A percentile compares a stretch with the other conserved stretches of the same genome.
These are phyloP conservation scores for Coelastrella sp. DNA, from an alignment of 139 green algal species.

Conservation along the genomic window DNA sequence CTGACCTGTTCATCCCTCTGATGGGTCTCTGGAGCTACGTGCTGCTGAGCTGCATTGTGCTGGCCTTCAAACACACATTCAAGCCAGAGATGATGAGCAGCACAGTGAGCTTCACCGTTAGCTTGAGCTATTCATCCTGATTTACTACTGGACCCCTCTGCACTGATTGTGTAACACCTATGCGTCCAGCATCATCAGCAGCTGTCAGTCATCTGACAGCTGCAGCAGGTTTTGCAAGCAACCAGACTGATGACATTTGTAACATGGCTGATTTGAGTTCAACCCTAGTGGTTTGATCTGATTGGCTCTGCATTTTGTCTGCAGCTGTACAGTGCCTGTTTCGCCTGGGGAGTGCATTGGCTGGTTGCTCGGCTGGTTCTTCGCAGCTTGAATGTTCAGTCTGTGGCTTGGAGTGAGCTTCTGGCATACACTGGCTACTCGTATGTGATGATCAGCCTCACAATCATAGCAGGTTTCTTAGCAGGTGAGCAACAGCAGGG, in stretches of 20 bases:
- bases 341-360: slow-evolving; percentile 82
- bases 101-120: slow-evolving; percentile 6
- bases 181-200: too few species aligned
- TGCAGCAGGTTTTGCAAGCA: too few species aligned
- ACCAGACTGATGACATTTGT: too few species aligned
- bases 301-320: neutral
- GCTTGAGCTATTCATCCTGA: too few species aligned
- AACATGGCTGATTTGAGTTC: neutral
- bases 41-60: slow-evolving; percentile 69
- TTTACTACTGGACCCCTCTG: too few species aligned
- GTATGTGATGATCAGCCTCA: slow-evolving; percentile 73
- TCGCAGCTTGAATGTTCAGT: slow-evolving; percentile 67
- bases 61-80: slow-evolving; percentile 50
- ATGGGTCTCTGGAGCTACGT: slow-evolving; percentile 90
- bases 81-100: slow-evolving; percentile 48
- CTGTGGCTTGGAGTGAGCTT: slow-evolving; percentile 86
- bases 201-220: too few species aligned
- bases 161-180: too few species aligned
- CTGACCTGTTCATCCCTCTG: slow-evolving; percentile 97
- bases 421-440: slow-evolving; percentile 88
- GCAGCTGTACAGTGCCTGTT: slow-evolving; percentile 61
- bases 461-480: slow-evolving; percentile 49
- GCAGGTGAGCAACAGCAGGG: too few species aligned
- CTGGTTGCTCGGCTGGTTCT: slow-evolving; percentile 67
- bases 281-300: too few species aligned